phyloP scores from a whole-genome alignment of 306 rosid species.

The Begonia fuchsioides region DNA sequence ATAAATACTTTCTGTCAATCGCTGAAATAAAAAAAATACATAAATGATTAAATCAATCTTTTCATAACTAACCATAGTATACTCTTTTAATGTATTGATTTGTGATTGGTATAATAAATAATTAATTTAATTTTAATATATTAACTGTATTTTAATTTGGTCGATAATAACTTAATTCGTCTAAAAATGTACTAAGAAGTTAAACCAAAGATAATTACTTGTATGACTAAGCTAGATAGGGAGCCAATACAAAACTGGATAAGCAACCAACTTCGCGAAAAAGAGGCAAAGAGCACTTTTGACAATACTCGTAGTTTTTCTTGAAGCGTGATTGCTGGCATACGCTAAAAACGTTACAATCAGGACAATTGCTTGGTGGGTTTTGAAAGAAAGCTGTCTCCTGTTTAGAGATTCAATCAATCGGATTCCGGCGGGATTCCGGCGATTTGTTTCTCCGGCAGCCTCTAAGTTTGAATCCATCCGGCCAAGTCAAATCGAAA shows the following conservation, averaged over 20 bases:
- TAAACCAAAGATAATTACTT: conserved; percentile 19
- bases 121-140: too few species aligned
- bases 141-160: too few species aligned
- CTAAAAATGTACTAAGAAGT: too few species aligned
- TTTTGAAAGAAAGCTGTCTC: conserved; percentile 59
- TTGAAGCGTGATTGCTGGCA: conserved; percentile 78
- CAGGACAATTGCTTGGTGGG: conserved; percentile 71
- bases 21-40: conserved; percentile 34
- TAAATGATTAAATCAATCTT: background rate
- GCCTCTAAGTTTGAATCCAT: conserved; percentile 49
- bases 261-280: conserved; percentile 81
- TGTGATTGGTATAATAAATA: too few species aligned
- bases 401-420: conserved; percentile 38
- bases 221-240: conserved; percentile 78
- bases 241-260: conserved; percentile 86
- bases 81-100: too few species aligned
- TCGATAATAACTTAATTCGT: too few species aligned
- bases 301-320: conserved; percentile 87
- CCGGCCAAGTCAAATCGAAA: conserved; percentile 10
- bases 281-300: conserved; percentile 87
- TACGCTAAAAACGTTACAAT: conserved; percentile 77
- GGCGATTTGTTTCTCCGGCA: conserved; percentile 13
- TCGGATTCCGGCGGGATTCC: conserved; percentile 45
- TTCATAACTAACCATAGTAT: too few species aligned
- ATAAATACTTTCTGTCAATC: conserved; percentile 61